Conservation (phyloP, 2,329 filamentous ascomycete genomes). For the Epichloe coenophiala region DNA sequence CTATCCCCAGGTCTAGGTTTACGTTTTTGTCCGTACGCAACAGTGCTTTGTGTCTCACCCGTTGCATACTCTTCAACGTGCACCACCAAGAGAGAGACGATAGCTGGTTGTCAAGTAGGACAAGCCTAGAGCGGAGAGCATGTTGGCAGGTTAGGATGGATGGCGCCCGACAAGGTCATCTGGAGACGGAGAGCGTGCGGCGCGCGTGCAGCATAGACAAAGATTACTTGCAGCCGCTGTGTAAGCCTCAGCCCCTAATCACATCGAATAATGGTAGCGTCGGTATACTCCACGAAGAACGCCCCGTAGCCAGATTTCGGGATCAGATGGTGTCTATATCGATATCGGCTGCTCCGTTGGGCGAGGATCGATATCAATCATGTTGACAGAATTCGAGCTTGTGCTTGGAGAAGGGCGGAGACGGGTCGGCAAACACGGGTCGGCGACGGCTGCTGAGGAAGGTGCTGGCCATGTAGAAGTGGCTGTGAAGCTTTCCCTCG, state of each 20-base stretch:
- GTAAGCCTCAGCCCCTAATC: not conserved
- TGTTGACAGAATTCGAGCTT: not conserved
- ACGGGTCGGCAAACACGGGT: not conserved
- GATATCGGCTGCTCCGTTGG: not conserved
- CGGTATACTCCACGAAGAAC: not conserved
- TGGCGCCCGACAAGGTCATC: not conserved
- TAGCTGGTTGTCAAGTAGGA: not conserved
- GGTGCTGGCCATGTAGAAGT: not conserved
- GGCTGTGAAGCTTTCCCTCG: not conserved
- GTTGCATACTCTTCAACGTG: not conserved
- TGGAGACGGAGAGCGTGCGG: not conserved
- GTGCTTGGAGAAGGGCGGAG: not conserved
- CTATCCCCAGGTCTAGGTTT: not conserved
- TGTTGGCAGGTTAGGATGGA: not conserved
- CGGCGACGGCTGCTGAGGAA: not conserved
- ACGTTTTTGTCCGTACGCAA: not conserved
- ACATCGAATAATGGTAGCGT: not conserved
- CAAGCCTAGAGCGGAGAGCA: not conserved
- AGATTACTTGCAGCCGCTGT: not conserved
- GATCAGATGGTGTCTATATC: not conserved
- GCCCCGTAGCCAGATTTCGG: not conserved
- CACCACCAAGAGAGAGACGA: not conserved
- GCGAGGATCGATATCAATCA: not conserved
- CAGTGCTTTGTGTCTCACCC: not conserved
- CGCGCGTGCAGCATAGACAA: not conserved